Evolutionary conservation across 192 early-diverging fungal species (phyloP).

Genomic region (Chytriomyces confervae): DNA sequence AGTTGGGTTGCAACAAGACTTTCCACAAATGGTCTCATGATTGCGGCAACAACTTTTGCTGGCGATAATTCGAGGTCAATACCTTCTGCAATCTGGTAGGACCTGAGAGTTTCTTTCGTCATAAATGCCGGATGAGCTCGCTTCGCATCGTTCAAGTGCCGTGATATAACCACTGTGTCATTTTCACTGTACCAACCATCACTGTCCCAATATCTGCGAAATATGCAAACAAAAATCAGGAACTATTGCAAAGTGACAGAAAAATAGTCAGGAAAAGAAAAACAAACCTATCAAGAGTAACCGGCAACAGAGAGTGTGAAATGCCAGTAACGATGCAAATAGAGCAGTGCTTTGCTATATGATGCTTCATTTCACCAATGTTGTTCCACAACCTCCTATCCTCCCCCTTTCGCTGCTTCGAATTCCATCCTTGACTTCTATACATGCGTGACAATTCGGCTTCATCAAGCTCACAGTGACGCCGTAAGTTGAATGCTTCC

Average conservation of each 20-base stretch:
- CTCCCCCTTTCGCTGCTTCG: neutral
- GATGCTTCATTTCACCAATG: neutral
- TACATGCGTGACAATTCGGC: neutral
- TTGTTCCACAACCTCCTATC: neutral
- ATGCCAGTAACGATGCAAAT: neutral
- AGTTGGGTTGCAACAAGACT: neutral
- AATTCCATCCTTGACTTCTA: neutral
- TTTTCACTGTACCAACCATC: neutral
- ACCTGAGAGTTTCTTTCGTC: neutral
- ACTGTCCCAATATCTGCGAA: neutral
- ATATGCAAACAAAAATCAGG: neutral
- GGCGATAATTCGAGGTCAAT: neutral
- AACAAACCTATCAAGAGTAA: conserved; percentile 1
- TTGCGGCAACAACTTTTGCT: neutral
- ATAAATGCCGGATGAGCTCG: neutral
- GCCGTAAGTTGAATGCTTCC: neutral
- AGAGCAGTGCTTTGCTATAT: conserved; percentile 2
- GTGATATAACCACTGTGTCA: neutral
- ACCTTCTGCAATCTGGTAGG: neutral
- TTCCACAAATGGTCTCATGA: neutral
- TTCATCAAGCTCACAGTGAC: neutral
- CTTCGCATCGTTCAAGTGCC: neutral
- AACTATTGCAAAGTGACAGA: neutral
- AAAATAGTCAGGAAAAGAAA: no score
- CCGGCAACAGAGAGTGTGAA: neutral